These are phyloP conservation scores for Ceratobasidium papillatum DNA, from an alignment of 1,284 basidiomycete genomes.

Conservation along the genomic window DNA sequence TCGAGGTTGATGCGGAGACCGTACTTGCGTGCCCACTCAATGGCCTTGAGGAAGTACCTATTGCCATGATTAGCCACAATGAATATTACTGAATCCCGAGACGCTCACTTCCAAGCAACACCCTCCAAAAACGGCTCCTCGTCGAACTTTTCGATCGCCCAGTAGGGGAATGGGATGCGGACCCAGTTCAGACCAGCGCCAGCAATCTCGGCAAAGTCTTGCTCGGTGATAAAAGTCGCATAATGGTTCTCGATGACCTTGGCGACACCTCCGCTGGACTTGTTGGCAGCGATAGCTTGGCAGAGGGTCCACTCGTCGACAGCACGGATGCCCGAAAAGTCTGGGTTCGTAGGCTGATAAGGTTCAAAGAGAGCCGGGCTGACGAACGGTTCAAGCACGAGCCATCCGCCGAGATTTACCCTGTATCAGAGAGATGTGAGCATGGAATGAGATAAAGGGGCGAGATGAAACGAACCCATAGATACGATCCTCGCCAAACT, in stretches of 20 bases:
- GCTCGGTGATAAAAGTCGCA: conserved; percentile 57
- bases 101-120: conserved; percentile 43
- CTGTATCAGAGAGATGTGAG: conserved; percentile 29
- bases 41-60: conserved; percentile 56
- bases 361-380: conserved; percentile 59
- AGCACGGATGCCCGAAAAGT: conserved; percentile 45
- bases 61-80: conserved; percentile 49
- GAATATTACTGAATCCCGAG: too few species aligned
- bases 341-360: conserved; percentile 44
- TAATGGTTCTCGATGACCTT: conserved; percentile 59
- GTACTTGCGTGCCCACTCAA: conserved; percentile 63
- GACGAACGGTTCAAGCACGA: conserved; percentile 64
- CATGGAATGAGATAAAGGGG: neutral
- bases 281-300: conserved; percentile 54
- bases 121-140: conserved; percentile 57
- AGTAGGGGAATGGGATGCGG: conserved; percentile 60
- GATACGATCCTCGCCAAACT: conserved; percentile 69
- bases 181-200: conserved; percentile 62
- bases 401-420: conserved; percentile 63
- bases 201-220: conserved; percentile 64
- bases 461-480: conserved; percentile 61
- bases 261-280: conserved; percentile 44
- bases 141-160: conserved; percentile 59
- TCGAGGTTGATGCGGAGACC: conserved; percentile 64
- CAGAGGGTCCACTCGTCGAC: conserved; percentile 62